phyloP scores from a whole-genome alignment of 108 stramenopile species.

The Pseudonitzschia pungens region DNA sequence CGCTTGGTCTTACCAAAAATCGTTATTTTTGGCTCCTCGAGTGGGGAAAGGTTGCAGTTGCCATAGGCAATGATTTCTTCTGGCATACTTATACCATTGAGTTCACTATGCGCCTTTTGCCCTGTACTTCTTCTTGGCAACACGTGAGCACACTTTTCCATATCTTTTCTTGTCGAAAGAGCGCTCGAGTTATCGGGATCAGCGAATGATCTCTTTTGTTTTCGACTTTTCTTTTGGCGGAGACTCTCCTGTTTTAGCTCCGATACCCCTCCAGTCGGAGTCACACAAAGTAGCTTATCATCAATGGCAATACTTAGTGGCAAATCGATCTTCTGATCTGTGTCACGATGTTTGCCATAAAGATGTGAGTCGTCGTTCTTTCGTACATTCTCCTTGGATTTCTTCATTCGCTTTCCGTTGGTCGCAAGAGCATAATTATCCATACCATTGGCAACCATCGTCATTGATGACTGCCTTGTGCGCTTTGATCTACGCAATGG shows the following conservation, averaged over 20 bases:
- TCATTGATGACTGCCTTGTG: background rate
- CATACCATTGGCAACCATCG: background rate
- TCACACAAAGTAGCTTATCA: background rate
- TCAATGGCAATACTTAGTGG: background rate
- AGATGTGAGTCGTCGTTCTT: background rate
- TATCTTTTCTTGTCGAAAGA: no score
- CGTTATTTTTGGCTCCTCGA: background rate
- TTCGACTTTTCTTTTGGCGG: background rate
- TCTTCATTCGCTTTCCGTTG: no score
- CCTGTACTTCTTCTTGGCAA: no score
- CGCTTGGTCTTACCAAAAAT: background rate
- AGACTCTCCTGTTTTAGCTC: background rate
- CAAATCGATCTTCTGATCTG: background rate
- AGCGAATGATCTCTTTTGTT: background rate
- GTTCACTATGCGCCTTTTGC: background rate
- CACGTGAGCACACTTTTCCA: no score
- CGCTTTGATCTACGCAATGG: constrained; percentile 6
- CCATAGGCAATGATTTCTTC: background rate
- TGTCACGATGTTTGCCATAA: background rate
- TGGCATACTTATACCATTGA: background rate
- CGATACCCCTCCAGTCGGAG: background rate
- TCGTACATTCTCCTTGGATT: no score
- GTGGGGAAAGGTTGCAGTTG: background rate
- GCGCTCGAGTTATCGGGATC: no score
- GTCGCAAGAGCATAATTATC: no score